A percentile compares a stretch with the other conserved stretches of the same genome.
These are phyloP conservation scores for Isabelozyma rhagii DNA, from an alignment of 805 yeast species.

Conservation along the genomic window DNA sequence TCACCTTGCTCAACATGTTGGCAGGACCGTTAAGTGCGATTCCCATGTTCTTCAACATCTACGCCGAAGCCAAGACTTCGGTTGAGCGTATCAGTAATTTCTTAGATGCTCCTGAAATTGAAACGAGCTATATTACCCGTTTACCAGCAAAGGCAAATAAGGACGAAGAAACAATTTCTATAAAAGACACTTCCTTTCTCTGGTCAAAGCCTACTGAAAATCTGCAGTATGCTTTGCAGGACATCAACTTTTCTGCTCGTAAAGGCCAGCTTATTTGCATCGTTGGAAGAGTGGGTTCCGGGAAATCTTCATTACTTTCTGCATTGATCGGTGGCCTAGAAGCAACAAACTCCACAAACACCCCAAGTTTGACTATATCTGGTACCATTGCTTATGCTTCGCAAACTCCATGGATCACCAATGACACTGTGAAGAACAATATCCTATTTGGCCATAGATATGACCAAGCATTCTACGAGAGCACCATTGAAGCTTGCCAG, in stretches of 20 bases:
- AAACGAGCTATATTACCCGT: slow-evolving; percentile 22
- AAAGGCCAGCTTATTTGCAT: slow-evolving; percentile 56
- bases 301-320: slow-evolving; percentile 58
- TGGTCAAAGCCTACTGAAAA: slow-evolving; percentile 35
- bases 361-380: slow-evolving; percentile 9
- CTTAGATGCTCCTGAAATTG: slow-evolving; percentile 45
- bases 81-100: slow-evolving; percentile 51
- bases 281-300: slow-evolving; percentile 67
- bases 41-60: slow-evolving; percentile 54
- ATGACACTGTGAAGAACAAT: slow-evolving; percentile 48
- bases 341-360: slow-evolving; percentile 18
- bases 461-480: slow-evolving; percentile 39
- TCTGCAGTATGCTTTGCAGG: slow-evolving; percentile 36
- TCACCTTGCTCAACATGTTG: slow-evolving; percentile 56
- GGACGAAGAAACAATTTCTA: slow-evolving; percentile 36
- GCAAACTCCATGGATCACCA: slow-evolving; percentile 56
- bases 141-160: slow-evolving; percentile 11
- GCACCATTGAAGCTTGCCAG: slow-evolving; percentile 49
- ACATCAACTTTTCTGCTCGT: slow-evolving; percentile 48
- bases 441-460: slow-evolving; percentile 48
- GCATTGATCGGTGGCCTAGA: slow-evolving; percentile 56
- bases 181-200: slow-evolving; percentile 50
- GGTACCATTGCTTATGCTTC: slow-evolving; percentile 61
- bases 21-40: slow-evolving; percentile 57
- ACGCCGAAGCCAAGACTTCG: slow-evolving; percentile 60